Base-by-base conservation (phyloP, 306 rosid species). In the Cucumis cinereus region DNA sequence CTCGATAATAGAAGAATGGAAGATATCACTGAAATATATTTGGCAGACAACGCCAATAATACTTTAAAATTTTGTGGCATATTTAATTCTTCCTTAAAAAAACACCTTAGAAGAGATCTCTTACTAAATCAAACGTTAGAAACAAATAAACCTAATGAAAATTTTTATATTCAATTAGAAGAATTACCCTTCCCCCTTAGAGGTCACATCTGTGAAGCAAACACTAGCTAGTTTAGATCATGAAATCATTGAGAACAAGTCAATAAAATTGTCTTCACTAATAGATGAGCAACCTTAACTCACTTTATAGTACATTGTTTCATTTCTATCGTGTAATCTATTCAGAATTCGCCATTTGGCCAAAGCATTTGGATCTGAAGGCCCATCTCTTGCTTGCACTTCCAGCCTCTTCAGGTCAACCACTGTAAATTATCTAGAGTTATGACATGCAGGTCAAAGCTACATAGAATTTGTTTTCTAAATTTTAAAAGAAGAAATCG, bases 261-360 rank as follows among this genome's bases (percentile, higher is more conserved):
- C 22, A 14, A 19, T 47, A 26, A 70, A 45, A 16, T 50, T 28
- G 26, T 57, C 23, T 19, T 12, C 66, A 74, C 30, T 54, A 19
- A 16, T 35, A 28, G 13, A 54, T 22, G 45, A 74, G 15, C 68
- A 79, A 77, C 53, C 60, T 70, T 56, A 77, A 77, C 88, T 77
- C 83, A 95, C 99, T 81, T 90, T 95, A 74, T 95, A 92, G 81
- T 92, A 95, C 99, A 95, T 95, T 10, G 92, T 88, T 88, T 92
- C 99, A 81, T 95, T 95, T 87, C 99, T 88, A 79, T 95, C 99
- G 82, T 95, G 99, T 89, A 95, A 80, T 19, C 99, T 91, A 61
- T 95, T 95, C 57, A 95, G 92, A 84, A 95, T 92, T 75, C 99
- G 96, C 99, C 99, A 95, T 84, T 88, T 95, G 73, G 99, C 98